These are phyloP conservation scores for Eucalyptus sideroxylon DNA, from an alignment of 345 rosid species.

Conservation along the genomic window DNA sequence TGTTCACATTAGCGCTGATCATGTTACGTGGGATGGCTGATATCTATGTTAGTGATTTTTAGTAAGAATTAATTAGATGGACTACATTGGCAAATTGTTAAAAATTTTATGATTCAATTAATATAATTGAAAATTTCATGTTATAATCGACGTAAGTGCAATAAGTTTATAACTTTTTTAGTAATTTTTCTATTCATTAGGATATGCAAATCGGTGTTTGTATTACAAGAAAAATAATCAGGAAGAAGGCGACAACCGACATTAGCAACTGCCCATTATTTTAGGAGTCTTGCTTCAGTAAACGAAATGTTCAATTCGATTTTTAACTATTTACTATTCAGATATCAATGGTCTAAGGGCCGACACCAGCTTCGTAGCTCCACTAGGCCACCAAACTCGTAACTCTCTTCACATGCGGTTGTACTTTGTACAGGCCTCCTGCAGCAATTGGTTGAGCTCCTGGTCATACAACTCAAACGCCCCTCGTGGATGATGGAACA, in stretches of 20 bases:
- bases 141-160: too few species aligned
- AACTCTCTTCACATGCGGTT: neutral
- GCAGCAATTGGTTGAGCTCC: neutral
- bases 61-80: neutral
- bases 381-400: neutral
- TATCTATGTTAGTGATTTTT: too few species aligned
- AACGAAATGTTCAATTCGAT: accelerated
- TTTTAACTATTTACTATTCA: neutral
- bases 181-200: neutral
- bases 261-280: neutral
- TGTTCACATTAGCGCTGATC: accelerated
- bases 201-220: neutral
- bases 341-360: neutral
- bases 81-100: too few species aligned
- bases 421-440: neutral
- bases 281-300: neutral
- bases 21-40: accelerated
- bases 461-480: neutral
- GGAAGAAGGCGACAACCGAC: neutral
- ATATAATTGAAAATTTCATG: too few species aligned
- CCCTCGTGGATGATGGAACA: neutral
- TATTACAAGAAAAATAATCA: accelerated
- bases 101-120: too few species aligned
- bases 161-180: too few species aligned
- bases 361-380: neutral